phyloP scores from a whole-genome alignment of 2,329 filamentous ascomycete species.

The Fusarium sp. region DNA sequence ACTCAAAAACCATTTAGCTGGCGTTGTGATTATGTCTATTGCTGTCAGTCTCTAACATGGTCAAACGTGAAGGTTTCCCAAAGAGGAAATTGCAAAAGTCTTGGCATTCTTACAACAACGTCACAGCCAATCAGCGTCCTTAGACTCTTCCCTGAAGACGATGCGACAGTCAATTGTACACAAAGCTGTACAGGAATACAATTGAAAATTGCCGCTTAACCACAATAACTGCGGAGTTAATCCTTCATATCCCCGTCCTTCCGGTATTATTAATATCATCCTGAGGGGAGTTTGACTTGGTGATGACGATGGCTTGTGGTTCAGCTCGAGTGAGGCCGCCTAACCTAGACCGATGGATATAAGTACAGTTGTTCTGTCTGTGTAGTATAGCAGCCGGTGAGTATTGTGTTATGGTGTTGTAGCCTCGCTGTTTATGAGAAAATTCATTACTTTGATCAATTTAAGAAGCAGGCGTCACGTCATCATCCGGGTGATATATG shows the following conservation, averaged over 20 bases:
- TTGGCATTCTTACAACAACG: constrained; percentile 27
- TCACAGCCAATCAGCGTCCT: constrained; percentile 30
- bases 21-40: background rate
- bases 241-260: background rate
- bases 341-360: background rate
- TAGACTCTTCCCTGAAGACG: background rate
- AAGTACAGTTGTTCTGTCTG: too few species aligned
- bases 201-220: fast-evolving
- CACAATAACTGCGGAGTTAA: background rate
- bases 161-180: background rate
- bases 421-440: too few species aligned
- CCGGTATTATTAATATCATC: background rate
- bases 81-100: constrained; percentile 39
- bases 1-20: background rate
- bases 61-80: background rate
- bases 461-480: too few species aligned
- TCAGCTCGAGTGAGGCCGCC: background rate
- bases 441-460: too few species aligned
- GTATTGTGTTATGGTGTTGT: too few species aligned
- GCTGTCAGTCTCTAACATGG: background rate
- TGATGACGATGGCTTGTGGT: background rate
- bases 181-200: background rate
- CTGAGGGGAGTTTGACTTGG: background rate
- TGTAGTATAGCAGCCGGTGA: too few species aligned
- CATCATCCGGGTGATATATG: too few species aligned